Evolutionary conservation across 139 green algal genomes (phyloP).

Genomic region (Coccomyxa sp.): DNA sequence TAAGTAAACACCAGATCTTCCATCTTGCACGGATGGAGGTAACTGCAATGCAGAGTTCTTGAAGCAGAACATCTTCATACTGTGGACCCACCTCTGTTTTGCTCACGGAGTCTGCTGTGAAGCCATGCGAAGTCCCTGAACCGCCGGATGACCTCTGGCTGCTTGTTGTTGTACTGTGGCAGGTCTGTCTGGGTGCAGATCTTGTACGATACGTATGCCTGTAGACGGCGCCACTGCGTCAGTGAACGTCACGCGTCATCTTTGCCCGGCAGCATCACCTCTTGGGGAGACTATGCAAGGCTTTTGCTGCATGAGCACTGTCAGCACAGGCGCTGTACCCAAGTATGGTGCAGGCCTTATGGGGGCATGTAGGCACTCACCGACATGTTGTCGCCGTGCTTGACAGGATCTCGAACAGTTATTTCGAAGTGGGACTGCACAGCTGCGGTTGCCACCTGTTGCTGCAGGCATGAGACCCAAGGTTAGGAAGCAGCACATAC

Average conservation of each 20-base stretch:
- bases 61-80: neutral
- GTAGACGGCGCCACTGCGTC: conserved; percentile 4
- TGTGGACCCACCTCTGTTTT: conserved; percentile 37
- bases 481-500: too few relatives aligned
- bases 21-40: neutral
- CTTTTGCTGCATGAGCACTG: neutral
- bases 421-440: conserved; percentile 49
- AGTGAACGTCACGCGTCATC: neutral
- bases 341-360: too few relatives aligned
- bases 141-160: conserved; percentile 76
- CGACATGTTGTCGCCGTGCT: conserved; percentile 84
- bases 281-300: neutral
- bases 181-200: conserved; percentile 45
- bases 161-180: conserved; percentile 31
- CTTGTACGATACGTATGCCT: conserved; percentile 73
- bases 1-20: neutral
- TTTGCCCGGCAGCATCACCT: neutral
- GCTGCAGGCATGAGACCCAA: too few relatives aligned
- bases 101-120: conserved; percentile 64
- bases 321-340: too few relatives aligned
- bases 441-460: neutral
- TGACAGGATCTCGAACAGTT: conserved; percentile 79
- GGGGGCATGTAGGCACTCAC: conserved; percentile 19
- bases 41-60: neutral
- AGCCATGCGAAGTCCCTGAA: conserved; percentile 94